A percentile compares a stretch with the other conserved stretches of the same genome.
Evolutionary conservation across 805 yeast genomes (phyloP).

Genomic region (Clavispora phyllophila): DNA sequence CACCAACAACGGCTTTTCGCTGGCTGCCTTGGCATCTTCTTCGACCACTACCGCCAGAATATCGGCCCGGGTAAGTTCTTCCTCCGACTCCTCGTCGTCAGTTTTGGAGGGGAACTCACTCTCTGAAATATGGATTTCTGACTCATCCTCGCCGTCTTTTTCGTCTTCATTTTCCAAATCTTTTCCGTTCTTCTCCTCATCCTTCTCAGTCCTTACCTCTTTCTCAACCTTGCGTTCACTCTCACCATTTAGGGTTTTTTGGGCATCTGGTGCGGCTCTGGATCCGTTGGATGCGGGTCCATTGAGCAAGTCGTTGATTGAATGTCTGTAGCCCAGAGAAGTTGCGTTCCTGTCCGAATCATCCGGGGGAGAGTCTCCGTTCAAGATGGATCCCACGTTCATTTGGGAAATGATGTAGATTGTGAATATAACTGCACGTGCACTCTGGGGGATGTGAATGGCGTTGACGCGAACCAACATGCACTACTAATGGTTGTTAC

Average conservation of each 20-base stretch:
- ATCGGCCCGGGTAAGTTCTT: neutral
- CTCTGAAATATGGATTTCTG: neutral
- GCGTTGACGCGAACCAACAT: too few species aligned
- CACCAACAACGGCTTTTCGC: neutral
- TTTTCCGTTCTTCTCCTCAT: too few species aligned
- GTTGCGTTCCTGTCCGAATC: constrained; percentile 3
- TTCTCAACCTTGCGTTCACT: neutral
- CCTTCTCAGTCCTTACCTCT: too few species aligned
- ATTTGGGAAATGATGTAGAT: constrained; percentile 1
- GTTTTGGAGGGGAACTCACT: neutral
- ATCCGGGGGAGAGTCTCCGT: constrained; percentile 15
- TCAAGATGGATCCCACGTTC: constrained; percentile 18
- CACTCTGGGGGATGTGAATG: too few species aligned
- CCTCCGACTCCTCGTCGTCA: neutral
- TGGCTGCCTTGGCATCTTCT: neutral
- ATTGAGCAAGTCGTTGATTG: constrained; percentile 15
- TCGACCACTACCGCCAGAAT: neutral
- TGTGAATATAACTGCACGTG: neutral
- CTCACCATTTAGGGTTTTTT: neutral
- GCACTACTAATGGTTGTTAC: too few species aligned
- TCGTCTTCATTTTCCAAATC: neutral
- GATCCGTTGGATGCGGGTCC: constrained; percentile 2
- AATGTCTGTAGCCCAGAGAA: constrained; percentile 11
- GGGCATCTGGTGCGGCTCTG: neutral
- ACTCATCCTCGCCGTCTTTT: neutral